Percentiles rank a stretch among this genome's conserved stretches.
Conservation (phyloP, 2,329 filamentous ascomycete genomes). For the Colletotrichum eremochloae region DNA sequence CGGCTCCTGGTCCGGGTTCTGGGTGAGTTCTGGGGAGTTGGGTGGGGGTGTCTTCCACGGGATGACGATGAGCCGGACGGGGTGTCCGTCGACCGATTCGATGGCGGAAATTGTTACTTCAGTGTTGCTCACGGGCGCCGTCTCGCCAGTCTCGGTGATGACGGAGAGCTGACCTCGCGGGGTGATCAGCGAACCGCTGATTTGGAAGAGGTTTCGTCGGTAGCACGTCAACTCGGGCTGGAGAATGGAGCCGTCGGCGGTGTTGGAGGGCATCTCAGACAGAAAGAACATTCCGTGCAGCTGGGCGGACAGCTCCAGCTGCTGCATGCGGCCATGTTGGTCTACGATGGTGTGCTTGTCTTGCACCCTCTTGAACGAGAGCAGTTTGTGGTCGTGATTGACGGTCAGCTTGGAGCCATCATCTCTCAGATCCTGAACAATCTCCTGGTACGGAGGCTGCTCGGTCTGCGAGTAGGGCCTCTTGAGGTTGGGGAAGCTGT, state of each 20-base stretch:
- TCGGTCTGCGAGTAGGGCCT: constrained; percentile 69
- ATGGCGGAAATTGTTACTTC: constrained; percentile 93
- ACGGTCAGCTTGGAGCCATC: constrained; percentile 69
- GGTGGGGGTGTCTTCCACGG: constrained; percentile 97
- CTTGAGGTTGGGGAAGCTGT: constrained; percentile 69
- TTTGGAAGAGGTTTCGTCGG: constrained; percentile 94
- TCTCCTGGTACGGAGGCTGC: constrained; percentile 69
- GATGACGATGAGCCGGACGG: constrained; percentile 94
- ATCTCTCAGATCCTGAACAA: constrained; percentile 71
- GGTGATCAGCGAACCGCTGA: constrained; percentile 88
- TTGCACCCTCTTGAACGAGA: constrained; percentile 69
- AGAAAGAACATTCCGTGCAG: constrained; percentile 92
- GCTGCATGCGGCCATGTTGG: constrained; percentile 70
- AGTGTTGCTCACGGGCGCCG: constrained; percentile 83
- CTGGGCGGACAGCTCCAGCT: constrained; percentile 77
- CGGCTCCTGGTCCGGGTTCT: constrained; percentile 84
- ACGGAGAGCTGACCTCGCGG: constrained; percentile 84
- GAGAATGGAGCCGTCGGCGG: constrained; percentile 67
- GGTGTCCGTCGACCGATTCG: constrained; percentile 92
- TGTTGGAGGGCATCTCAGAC: constrained; percentile 79
- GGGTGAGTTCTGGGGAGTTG: constrained; percentile 76
- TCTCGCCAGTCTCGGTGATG: constrained; percentile 86
- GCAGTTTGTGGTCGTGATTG: constrained; percentile 72
- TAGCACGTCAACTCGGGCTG: constrained; percentile 95
- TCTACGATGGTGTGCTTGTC: constrained; percentile 73